Percentiles rank a stretch among this genome's conserved stretches.
These are phyloP conservation scores for Umbelopsis vinacea DNA, from an alignment of 192 early-diverging fungal genomes.

Conservation along the genomic window DNA sequence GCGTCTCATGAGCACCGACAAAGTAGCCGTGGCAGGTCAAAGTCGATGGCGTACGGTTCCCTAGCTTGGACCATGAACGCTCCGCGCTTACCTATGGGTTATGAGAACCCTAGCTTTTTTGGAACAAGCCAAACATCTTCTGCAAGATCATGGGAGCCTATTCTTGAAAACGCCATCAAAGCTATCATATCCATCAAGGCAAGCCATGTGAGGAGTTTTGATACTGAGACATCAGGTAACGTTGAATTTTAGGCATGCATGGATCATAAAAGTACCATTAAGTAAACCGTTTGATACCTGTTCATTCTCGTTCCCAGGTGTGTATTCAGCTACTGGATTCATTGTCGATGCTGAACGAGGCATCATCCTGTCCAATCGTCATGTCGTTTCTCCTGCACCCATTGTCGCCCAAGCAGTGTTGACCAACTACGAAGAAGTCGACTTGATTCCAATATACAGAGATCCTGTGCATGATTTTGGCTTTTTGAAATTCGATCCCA, in stretches of 20 bases:
- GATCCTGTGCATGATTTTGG: constrained; percentile 89
- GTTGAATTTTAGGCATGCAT: neutral
- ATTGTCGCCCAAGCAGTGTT: constrained; percentile 76
- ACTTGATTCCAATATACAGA: constrained; percentile 72
- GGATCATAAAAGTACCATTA: too few species aligned
- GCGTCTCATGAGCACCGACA: constrained; percentile 14
- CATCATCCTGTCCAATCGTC: constrained; percentile 78
- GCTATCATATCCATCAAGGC: constrained; percentile 82
- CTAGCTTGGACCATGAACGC: constrained; percentile 24
- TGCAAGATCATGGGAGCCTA: constrained; percentile 66
- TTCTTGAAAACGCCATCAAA: constrained; percentile 69
- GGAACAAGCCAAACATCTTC: neutral
- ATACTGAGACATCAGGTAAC: constrained; percentile 76
- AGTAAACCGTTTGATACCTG: too few species aligned
- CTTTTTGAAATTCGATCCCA: constrained; percentile 75
- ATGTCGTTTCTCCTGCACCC: constrained; percentile 77
- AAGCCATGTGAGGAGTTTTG: constrained; percentile 77
- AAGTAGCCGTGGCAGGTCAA: constrained; percentile 35
- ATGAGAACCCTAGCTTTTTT: neutral
- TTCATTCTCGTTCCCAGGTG: constrained; percentile 34
- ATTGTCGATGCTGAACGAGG: constrained; percentile 76
- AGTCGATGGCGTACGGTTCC: constrained; percentile 37
- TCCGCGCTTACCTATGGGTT: constrained; percentile 26
- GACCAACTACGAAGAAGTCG: constrained; percentile 78
- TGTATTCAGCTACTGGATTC: constrained; percentile 73